Percentiles rank a stretch among this genome's conserved stretches.
Evolutionary conservation across 2,329 filamentous ascomycete genomes (phyloP).

Genomic region (Daldinia sp.): DNA sequence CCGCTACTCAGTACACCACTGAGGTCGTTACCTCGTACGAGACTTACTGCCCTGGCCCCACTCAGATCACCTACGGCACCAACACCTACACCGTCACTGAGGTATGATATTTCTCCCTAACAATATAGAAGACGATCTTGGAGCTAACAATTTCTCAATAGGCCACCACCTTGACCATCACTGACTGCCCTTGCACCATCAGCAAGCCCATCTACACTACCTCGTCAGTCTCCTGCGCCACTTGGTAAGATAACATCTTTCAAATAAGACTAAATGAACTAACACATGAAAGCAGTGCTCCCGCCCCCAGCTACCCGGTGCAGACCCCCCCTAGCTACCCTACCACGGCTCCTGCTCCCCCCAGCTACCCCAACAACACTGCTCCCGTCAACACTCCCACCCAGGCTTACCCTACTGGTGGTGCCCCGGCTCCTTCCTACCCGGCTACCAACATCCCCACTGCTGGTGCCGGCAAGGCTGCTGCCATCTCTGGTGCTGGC

Average conservation of each 20-base stretch:
- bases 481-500: slow-evolving; percentile 68
- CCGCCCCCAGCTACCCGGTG: slow-evolving; percentile 41
- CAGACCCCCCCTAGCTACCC: slow-evolving; percentile 10
- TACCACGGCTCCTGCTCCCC: slow-evolving; percentile 26
- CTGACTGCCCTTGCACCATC: slow-evolving; percentile 78
- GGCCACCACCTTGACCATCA: slow-evolving; percentile 77
- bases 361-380: slow-evolving; percentile 56
- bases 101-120: slow-evolving; percentile 55
- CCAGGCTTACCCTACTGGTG: slow-evolving; percentile 47
- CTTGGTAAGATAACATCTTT: slow-evolving; percentile 46
- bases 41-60: slow-evolving; percentile 79
- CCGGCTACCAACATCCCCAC: slow-evolving; percentile 57
- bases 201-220: slow-evolving; percentile 68
- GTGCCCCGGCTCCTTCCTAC: slow-evolving; percentile 51
- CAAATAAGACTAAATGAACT: slow-evolving; percentile 27
- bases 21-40: slow-evolving; percentile 76
- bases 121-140: background rate
- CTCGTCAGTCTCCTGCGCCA: slow-evolving; percentile 58
- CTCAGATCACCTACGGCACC: slow-evolving; percentile 71
- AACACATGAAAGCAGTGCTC: slow-evolving; percentile 46
- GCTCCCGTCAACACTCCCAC: slow-evolving; percentile 51
- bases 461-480: slow-evolving; percentile 68
- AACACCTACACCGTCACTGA: slow-evolving; percentile 77
- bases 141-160: slow-evolving; percentile 52
- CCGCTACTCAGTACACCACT: slow-evolving; percentile 67